Evolutionary conservation across 306 rosid species (phyloP), one percentile per base, ranked within the genome.

Genomic region (Crataegus laevigata): DNA sequence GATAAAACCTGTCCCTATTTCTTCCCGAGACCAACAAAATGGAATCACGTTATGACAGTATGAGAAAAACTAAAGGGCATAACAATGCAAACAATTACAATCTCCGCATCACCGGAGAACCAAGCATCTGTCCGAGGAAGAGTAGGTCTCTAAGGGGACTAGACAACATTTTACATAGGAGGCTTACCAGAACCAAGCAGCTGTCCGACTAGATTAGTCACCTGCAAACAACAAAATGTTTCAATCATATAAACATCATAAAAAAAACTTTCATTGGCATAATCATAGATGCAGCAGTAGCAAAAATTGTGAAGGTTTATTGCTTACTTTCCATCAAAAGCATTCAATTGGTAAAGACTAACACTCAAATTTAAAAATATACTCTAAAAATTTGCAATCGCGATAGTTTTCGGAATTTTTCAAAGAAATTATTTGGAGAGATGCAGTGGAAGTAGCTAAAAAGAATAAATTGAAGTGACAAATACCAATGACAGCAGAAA

Each of bases 131-230:
- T 78, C 78, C 55, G 59, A 11, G 18, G 68, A 60, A 52, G 68
- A 80, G 59, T 26, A 54, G 51, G 24, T 45, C 52, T 30, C 71
- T 38, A 60, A 74, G 19, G 71, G 65, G 60, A 75, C 62, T 36
- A 50, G 22, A 17, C 57, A 21, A 58, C 55, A 18, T 11, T 43
- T 63, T 74, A 91, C 93, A 91, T 82, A 17, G 85, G 85, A 59
- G 93, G 97, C 80, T 68, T 79, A 69, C 97, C 96, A 36, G 96
- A 77, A 78, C 96, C 97, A 55, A 91, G 97, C 40, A 91, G 82
- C 89, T 91, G 96, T 18, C 97, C 97, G 15, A 91, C 66, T 71
- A 91, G 83, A 85, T 88, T 91, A 65, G 96, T 91, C 86, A 91
- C 97, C 97, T 91, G 84, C 30, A 47, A 73, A 58, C n/a, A 70